phyloP scores from a whole-genome alignment of 306 rosid genomes.

The Corylus americana region DNA sequence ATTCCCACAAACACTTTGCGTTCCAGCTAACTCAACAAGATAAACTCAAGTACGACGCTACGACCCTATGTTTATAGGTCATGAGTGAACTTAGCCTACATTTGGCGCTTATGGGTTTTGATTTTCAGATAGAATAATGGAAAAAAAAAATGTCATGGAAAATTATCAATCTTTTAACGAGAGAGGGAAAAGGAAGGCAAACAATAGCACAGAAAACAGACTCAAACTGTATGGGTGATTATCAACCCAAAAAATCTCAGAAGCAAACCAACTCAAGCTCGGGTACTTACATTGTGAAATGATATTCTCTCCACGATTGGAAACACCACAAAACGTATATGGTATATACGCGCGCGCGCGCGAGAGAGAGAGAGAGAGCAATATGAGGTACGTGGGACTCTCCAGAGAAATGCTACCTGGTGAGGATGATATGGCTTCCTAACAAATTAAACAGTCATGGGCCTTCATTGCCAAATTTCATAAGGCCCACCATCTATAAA shows the following conservation, averaged over 20 bases:
- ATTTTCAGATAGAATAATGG: not conserved
- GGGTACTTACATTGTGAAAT: not conserved
- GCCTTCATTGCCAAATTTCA: not conserved
- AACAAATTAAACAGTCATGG: not conserved
- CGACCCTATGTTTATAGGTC: not conserved
- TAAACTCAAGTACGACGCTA: not conserved
- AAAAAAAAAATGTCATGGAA: not conserved
- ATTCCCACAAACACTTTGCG: conserved; percentile 18
- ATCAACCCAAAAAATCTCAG: not conserved
- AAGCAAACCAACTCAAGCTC: not conserved
- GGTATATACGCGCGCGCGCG: not conserved
- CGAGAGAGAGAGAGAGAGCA: not conserved
- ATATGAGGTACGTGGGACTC: not conserved
- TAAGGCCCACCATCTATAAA: not conserved
- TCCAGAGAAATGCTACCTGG: too few species aligned
- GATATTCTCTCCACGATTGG: not conserved
- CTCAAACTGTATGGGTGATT: not conserved
- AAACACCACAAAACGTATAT: not conserved
- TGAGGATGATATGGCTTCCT: not conserved
- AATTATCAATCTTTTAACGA: not conserved
- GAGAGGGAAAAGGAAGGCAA: not conserved
- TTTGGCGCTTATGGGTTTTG: not conserved
- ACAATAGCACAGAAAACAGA: not conserved
- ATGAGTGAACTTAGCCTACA: not conserved
- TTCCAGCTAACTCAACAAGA: not conserved